These are phyloP conservation scores for Begonia fuchsioides DNA, from an alignment of 306 rosid genomes.

Conservation along the genomic window DNA sequence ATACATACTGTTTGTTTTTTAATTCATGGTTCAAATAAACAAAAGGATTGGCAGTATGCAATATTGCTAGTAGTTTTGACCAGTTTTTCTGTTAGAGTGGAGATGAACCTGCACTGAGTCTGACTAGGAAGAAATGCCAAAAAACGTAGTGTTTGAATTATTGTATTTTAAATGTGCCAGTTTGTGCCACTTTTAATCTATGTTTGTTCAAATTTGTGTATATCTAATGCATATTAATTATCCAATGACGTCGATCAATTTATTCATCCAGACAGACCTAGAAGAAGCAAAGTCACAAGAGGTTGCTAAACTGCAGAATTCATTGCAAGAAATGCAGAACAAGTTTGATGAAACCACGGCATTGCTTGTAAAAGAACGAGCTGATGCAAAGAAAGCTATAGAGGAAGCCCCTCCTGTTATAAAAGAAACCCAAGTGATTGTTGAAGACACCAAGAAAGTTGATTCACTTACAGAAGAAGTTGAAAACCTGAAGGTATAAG, in stretches of 20 bases:
- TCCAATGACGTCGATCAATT: slow-evolving; percentile 8
- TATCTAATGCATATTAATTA: slow-evolving; percentile 7
- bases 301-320: slow-evolving; percentile 55
- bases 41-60: no score
- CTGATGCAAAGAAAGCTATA: slow-evolving; percentile 67
- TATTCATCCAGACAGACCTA: slow-evolving; percentile 60
- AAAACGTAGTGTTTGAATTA: no score
- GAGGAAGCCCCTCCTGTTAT: slow-evolving; percentile 96
- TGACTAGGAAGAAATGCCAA: no score
- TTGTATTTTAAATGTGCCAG: no score
- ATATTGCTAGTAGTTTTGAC: no score
- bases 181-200: not conserved
- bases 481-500: slow-evolving; percentile 62
- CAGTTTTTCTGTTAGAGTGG: no score
- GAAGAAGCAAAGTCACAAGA: slow-evolving; percentile 94
- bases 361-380: slow-evolving; percentile 68
- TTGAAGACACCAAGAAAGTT: slow-evolving; percentile 86
- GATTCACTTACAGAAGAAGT: slow-evolving; percentile 64
- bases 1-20: no score
- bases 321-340: slow-evolving; percentile 63
- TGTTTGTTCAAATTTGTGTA: slow-evolving; percentile 11
- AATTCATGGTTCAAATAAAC: no score
- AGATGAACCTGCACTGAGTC: no score
- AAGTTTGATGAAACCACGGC: slow-evolving; percentile 92
- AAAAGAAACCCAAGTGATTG: slow-evolving; percentile 87